Percentiles rank a stretch among this genome's conserved stretches.
Evolutionary conservation across 148 eudicot genomes (phyloP).

Genomic region (Mesembryanthemum crystallinum): DNA sequence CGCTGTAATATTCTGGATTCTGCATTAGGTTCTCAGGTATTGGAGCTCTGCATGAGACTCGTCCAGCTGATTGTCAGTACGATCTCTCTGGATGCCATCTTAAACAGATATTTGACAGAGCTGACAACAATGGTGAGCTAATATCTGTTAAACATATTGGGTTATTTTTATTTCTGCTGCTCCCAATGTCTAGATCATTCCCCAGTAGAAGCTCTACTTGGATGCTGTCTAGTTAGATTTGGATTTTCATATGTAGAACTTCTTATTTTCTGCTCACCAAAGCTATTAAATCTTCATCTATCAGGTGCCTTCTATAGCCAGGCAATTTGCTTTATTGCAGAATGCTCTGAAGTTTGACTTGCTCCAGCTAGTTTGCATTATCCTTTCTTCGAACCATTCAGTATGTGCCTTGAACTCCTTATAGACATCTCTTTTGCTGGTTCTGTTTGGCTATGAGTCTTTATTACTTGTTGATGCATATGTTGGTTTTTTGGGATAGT

Average conservation of each 20-base stretch:
- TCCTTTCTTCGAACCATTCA: slow-evolving; percentile 55
- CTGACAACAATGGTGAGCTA: slow-evolving; percentile 51
- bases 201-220: neutral
- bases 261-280: neutral
- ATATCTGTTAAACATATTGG: neutral
- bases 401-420: slow-evolving; percentile 41
- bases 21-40: slow-evolving; percentile 51
- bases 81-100: slow-evolving; percentile 43
- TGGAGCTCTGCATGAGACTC: slow-evolving; percentile 62
- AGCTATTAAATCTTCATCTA: slow-evolving; percentile 14
- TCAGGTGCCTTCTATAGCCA: slow-evolving; percentile 61
- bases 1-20: slow-evolving; percentile 1
- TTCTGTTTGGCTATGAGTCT: neutral
- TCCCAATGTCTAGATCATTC: neutral
- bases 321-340: slow-evolving; percentile 71
- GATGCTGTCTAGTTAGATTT: neutral
- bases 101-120: slow-evolving; percentile 47
- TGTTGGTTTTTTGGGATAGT: too few species aligned
- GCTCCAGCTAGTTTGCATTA: slow-evolving; percentile 57
- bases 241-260: too few species aligned
- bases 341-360: slow-evolving; percentile 80
- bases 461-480: neutral
- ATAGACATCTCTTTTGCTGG: too few species aligned
- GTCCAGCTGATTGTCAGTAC: slow-evolving; percentile 51
- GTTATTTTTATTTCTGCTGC: slow-evolving; percentile 9